Evolutionary conservation across 1,284 basidiomycete species (phyloP).

Genomic region (Cutaneotrichosporon sp.): DNA sequence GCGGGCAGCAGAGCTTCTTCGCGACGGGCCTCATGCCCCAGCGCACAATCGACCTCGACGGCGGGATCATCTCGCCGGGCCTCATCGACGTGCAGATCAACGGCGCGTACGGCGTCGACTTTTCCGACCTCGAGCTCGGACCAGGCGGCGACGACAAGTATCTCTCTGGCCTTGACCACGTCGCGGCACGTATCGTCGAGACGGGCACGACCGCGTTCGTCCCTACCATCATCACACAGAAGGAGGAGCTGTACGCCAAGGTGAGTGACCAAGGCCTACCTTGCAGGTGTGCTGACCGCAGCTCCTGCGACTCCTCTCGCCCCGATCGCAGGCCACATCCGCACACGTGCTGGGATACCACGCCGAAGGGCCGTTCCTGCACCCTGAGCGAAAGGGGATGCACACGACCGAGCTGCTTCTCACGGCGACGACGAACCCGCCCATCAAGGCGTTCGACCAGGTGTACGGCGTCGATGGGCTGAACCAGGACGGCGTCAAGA

Average conservation of each 20-base stretch:
- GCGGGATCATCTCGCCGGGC: slow-evolving; percentile 71
- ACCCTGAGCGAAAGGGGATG: slow-evolving; percentile 64
- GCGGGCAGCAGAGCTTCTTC: slow-evolving; percentile 32
- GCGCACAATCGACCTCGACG: slow-evolving; percentile 46
- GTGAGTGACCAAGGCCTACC: slow-evolving; percentile 43
- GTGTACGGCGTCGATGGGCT: slow-evolving; percentile 60
- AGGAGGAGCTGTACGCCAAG: slow-evolving; percentile 36
- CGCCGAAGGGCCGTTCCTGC: slow-evolving; percentile 80
- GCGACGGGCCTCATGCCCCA: slow-evolving; percentile 13
- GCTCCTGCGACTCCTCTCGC: slow-evolving; percentile 52
- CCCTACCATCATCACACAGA: slow-evolving; percentile 57
- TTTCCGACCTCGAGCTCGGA: slow-evolving; percentile 60
- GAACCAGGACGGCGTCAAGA: slow-evolving; percentile 59
- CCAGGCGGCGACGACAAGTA: slow-evolving; percentile 64
- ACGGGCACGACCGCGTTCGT: slow-evolving; percentile 81
- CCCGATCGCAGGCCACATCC: slow-evolving; percentile 20
- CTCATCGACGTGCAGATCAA: slow-evolving; percentile 69
- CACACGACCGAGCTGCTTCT: slow-evolving; percentile 67
- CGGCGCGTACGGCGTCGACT: slow-evolving; percentile 84
- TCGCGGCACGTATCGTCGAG: slow-evolving; percentile 71
- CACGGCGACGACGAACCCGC: slow-evolving; percentile 48
- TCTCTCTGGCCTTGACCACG: slow-evolving; percentile 60
- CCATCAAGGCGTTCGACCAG: slow-evolving; percentile 56
- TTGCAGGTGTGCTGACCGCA: neutral
- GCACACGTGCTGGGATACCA: slow-evolving; percentile 80